Base-by-base conservation (phyloP, 495 filamentous ascomycete genomes). In the Aspergillus wentii region DNA sequence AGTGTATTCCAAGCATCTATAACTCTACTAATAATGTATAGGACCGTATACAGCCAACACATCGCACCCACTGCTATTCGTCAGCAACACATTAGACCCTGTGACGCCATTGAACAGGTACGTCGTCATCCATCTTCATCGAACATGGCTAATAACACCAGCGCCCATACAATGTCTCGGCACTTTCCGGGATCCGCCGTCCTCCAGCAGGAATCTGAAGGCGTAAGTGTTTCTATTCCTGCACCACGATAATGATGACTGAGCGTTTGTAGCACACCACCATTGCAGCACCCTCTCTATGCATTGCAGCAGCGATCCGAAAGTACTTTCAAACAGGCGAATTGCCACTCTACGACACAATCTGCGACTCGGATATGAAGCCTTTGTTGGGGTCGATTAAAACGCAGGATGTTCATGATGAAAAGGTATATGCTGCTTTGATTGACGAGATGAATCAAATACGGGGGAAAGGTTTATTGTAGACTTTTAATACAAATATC, bases 61-160 rank as follows among this genome's bases (percentile, higher is more conserved):
- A 3, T 61, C 69, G 1, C 71, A 76, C 43, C 80, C 79, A 1
- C 46, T 85, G 22, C 57, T 85, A 9, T 74, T 85, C 37, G 54
- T 83, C 2, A 72, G 68, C 33, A 83, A 76, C 49, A 68, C 62
- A 0, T 56, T 71, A 10, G 79, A 85, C 34, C 81, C 80, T 1
- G 78, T 83, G 21, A 80, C 76, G 0, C 71, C 79, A 4, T 50
- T 81, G 4, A 36, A 35, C 21, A 59, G 54, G 65, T 67, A 43
- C 10, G 44, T 18, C n/a, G 22, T 7, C 17, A 20, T 17, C 18
- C 16, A 7, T 20, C 10, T 3, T n/a, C 7, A 27, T 9, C n/a
- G n/a, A n/a, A n/a, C n/a, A n/a, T n/a, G n/a, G n/a, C n/a, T n/a
- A n/a, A n/a, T n/a, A n/a, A n/a, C n/a, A n/a, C n/a, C 33, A 68